phyloP scores from a whole-genome alignment of 1,284 basidiomycete genomes.

The Inonotus hispidus region DNA sequence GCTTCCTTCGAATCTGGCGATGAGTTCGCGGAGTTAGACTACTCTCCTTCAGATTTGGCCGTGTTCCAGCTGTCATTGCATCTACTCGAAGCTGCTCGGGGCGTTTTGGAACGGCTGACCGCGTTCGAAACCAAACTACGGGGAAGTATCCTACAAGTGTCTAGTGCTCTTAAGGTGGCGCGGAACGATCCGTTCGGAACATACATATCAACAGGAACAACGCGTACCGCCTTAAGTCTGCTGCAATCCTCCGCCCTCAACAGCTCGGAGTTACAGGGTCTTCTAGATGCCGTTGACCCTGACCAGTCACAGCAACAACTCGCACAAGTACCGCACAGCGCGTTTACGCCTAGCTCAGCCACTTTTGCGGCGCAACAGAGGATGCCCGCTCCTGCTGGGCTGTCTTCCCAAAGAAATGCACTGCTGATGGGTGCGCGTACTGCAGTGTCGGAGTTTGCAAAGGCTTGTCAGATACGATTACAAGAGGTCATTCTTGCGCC shows the following conservation, averaged over 20 bases:
- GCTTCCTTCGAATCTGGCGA: constrained; percentile 40
- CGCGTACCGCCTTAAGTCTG: constrained; percentile 65
- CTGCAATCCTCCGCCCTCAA: constrained; percentile 81
- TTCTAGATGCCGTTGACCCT: constrained; percentile 52
- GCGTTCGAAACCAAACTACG: constrained; percentile 68
- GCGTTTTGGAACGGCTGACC: constrained; percentile 59
- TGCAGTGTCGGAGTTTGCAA: constrained; percentile 65
- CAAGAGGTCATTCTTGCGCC: constrained; percentile 84
- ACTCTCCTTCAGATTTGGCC: constrained; percentile 81
- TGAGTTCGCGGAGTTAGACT: constrained; percentile 76
- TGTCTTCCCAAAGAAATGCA: constrained; percentile 28
- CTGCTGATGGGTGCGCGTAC: constrained; percentile 55
- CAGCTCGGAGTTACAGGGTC: constrained; percentile 63
- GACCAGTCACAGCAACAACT: constrained; percentile 28
- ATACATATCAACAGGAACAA: constrained; percentile 54
- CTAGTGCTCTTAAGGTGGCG: constrained; percentile 50
- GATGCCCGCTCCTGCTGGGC: constrained; percentile 19
- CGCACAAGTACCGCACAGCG: constrained; percentile 12
- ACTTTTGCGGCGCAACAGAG: constrained; percentile 24
- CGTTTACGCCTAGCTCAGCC: constrained; percentile 24
- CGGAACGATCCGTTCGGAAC: constrained; percentile 49
- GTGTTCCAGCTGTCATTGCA: constrained; percentile 81
- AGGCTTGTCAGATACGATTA: constrained; percentile 69
- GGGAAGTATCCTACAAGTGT: constrained; percentile 51
- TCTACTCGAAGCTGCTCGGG: constrained; percentile 71